phyloP scores from a whole-genome alignment of 2,329 filamentous ascomycete genomes.

The Scopulariopsis brevicaulis region DNA sequence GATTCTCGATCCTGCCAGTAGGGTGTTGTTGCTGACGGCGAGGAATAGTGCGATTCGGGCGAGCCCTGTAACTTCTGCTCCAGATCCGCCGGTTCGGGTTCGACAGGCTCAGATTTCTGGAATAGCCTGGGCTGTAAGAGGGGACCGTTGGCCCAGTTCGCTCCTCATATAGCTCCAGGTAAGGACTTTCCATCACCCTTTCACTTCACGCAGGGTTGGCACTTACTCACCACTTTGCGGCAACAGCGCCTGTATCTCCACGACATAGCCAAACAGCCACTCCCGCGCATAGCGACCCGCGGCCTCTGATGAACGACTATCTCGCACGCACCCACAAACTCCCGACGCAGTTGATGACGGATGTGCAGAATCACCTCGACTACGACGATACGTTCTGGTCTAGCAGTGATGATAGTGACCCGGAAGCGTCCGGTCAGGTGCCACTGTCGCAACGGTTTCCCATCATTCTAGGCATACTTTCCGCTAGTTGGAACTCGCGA shows the following conservation, averaged over 20 bases:
- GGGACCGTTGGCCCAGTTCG: slow-evolving; percentile 24
- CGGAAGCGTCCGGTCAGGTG: not conserved
- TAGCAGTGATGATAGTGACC: slow-evolving; percentile 29
- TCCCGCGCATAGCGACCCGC: slow-evolving; percentile 35
- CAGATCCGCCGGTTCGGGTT: not conserved
- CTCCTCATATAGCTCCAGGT: slow-evolving; percentile 4
- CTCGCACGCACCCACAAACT: slow-evolving; percentile 33
- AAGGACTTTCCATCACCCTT: not conserved
- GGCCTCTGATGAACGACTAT: slow-evolving; percentile 39
- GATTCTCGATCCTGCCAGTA: not conserved
- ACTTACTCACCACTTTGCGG: not conserved
- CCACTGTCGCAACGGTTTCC: not conserved
- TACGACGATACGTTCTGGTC: slow-evolving; percentile 48
- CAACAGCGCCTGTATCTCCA: slow-evolving; percentile 31
- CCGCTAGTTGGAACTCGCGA: slow-evolving; percentile 38
- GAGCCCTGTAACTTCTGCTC: slow-evolving; percentile 2
- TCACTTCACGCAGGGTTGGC: slow-evolving; percentile 10
- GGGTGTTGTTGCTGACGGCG: not conserved
- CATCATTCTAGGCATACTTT: slow-evolving; percentile 34
- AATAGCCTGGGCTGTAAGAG: slow-evolving; percentile 37
- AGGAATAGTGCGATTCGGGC: not conserved
- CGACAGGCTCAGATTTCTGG: slow-evolving; percentile 19
- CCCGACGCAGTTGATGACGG: slow-evolving; percentile 23
- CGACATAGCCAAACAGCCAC: slow-evolving; percentile 36
- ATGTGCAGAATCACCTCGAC: slow-evolving; percentile 34